A percentile compares a stretch with the other conserved stretches of the same genome.
These are phyloP conservation scores for Diutina mesorugosa DNA, from an alignment of 1,139 yeast species.

Conservation along the genomic window DNA sequence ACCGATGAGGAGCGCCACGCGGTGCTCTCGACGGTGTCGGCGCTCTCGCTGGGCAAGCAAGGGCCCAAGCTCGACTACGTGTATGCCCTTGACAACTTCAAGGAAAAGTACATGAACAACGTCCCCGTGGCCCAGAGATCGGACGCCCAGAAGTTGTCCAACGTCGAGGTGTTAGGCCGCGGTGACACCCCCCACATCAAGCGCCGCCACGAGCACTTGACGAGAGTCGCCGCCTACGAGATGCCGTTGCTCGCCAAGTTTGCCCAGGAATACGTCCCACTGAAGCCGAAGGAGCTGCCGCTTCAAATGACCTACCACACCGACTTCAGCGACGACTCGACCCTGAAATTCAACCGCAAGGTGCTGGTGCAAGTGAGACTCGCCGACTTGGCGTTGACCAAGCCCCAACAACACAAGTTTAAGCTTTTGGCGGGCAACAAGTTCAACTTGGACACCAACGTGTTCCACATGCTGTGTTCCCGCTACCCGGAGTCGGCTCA, in stretches of 20 bases:
- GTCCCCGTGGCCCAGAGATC: slow-evolving; percentile 25
- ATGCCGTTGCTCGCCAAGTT: slow-evolving; percentile 72
- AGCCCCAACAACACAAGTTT: slow-evolving; percentile 55
- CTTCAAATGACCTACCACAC: slow-evolving; percentile 58
- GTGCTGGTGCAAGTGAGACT: slow-evolving; percentile 51
- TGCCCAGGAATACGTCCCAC: slow-evolving; percentile 49
- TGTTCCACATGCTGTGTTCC: slow-evolving; percentile 48
- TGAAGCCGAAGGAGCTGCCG: slow-evolving; percentile 32
- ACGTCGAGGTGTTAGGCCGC: slow-evolving; percentile 22
- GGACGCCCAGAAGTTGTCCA: slow-evolving; percentile 26
- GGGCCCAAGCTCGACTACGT: slow-evolving; percentile 29
- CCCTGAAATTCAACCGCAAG: slow-evolving; percentile 49
- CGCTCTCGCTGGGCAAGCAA: slow-evolving; percentile 15
- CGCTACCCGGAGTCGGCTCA: slow-evolving; percentile 71
- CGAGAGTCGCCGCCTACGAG: slow-evolving; percentile 82
- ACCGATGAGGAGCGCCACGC: slow-evolving; percentile 36
- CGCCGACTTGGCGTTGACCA: slow-evolving; percentile 37
- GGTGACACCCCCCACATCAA: slow-evolving; percentile 26
- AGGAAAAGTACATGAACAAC: slow-evolving; percentile 32
- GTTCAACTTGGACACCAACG: slow-evolving; percentile 49
- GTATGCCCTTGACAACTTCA: slow-evolving; percentile 33
- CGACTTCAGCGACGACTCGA: slow-evolving; percentile 57
- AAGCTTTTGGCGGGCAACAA: slow-evolving; percentile 70
- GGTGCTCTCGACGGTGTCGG: slow-evolving; percentile 25
- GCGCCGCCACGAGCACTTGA: slow-evolving; percentile 30